These are phyloP conservation scores for Ambrosiella beaveri DNA, from an alignment of 2,329 filamentous ascomycete genomes.

Conservation along the genomic window DNA sequence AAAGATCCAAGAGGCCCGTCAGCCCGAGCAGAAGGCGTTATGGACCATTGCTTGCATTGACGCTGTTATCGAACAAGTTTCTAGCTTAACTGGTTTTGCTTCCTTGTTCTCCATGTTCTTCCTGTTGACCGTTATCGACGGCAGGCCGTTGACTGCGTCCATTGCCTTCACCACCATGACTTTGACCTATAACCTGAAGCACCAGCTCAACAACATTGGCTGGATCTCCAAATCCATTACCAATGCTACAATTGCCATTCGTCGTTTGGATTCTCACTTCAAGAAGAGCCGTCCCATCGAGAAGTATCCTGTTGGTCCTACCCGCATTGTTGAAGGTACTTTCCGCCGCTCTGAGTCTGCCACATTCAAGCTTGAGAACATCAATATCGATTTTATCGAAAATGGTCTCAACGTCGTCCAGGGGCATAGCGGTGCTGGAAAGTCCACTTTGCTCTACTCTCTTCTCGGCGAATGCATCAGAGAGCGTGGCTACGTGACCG, in stretches of 20 bases:
- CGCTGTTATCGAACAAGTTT: conserved; percentile 29
- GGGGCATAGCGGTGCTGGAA: conserved; percentile 38
- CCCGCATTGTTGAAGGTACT: conserved; percentile 28
- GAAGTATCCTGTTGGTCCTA: conserved; percentile 31
- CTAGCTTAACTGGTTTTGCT: conserved; percentile 34
- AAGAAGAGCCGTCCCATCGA: conserved; percentile 30
- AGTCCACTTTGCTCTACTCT: conserved; percentile 36
- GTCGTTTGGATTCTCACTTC: conserved; percentile 37
- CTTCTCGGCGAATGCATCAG: conserved; percentile 38
- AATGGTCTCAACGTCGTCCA: conserved; percentile 37
- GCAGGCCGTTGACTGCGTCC: conserved; percentile 34
- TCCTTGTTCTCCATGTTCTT: conserved; percentile 37
- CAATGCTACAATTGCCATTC: conserved; percentile 30
- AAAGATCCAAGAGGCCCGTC: conserved; percentile 32
- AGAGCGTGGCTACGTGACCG: conserved; percentile 29
- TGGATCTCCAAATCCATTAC: conserved; percentile 22
- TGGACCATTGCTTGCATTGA: conserved; percentile 35
- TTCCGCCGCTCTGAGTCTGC: conserved; percentile 34
- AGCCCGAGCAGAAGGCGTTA: conserved; percentile 34
- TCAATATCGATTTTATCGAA: conserved; percentile 34
- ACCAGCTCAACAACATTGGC: conserved; percentile 23
- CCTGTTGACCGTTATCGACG: conserved; percentile 30
- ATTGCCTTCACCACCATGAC: conserved; percentile 39
- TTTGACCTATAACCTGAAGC: conserved; percentile 34
- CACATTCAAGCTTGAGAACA: conserved; percentile 29